Percentiles rank a stretch among this genome's conserved stretches.
Evolutionary conservation across 139 green algal species (phyloP).

Genomic region (Edaphochlamys debaryana): DNA sequence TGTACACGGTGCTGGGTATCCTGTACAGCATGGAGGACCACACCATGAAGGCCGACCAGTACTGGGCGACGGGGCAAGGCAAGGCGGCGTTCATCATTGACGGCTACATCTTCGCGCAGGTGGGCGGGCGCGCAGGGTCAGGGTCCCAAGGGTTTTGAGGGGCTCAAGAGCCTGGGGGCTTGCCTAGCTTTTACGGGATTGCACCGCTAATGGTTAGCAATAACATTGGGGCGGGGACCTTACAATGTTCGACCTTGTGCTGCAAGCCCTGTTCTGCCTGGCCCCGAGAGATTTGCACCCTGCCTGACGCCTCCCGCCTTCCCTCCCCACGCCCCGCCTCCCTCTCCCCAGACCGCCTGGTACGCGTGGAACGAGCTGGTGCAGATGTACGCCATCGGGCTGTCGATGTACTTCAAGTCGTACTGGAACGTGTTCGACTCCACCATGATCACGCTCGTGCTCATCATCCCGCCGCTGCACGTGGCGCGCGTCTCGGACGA

Average conservation of each 20-base stretch:
- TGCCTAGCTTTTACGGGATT: too few species aligned
- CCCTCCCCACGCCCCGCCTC: too few species aligned
- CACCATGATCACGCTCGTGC: slow-evolving; percentile 45
- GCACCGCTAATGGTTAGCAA: too few species aligned
- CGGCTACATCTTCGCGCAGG: slow-evolving; percentile 51
- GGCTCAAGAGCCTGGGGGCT: too few species aligned
- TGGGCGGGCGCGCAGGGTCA: not conserved
- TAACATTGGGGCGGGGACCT: too few species aligned
- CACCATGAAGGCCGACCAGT: slow-evolving; percentile 10
- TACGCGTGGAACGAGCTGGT: slow-evolving; percentile 51
- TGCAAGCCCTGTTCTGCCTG: too few species aligned
- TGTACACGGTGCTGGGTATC: slow-evolving; percentile 49
- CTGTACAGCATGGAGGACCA: slow-evolving; percentile 55
- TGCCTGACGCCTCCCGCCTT: too few species aligned
- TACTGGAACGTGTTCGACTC: slow-evolving; percentile 53
- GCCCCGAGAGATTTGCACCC: too few species aligned
- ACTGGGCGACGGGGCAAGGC: slow-evolving; percentile 28
- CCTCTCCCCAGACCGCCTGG: slow-evolving; percentile 40
- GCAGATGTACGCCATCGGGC: slow-evolving; percentile 52
- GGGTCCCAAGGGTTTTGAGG: not conserved
- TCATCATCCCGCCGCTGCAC: slow-evolving; percentile 44
- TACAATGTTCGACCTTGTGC: too few species aligned
- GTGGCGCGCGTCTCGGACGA: slow-evolving; percentile 15
- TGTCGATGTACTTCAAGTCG: slow-evolving; percentile 42
- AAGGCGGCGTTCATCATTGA: slow-evolving; percentile 42